Conservation (phyloP, 2,329 filamentous ascomycete genomes). For the Pseudogymnoascus sp. region DNA sequence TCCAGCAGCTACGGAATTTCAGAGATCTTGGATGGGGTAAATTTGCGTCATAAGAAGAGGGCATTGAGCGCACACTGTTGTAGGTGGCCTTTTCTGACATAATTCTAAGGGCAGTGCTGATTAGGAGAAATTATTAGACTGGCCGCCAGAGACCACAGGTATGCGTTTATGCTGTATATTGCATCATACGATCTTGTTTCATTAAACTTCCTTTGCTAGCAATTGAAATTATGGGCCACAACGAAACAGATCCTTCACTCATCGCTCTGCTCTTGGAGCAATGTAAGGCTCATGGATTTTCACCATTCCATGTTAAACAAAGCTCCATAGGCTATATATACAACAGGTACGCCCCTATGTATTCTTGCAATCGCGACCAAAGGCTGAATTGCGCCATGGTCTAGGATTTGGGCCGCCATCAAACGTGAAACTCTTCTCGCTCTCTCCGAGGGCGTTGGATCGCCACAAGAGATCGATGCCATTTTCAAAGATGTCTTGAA, state of each 20-base stretch:
- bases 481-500: conserved; percentile 34
- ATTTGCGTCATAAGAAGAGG: conserved; percentile 28
- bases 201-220: conserved; percentile 12
- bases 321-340: conserved; percentile 34
- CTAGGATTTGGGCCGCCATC: conserved; percentile 34
- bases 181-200: not conserved
- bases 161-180: not conserved
- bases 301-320: conserved; percentile 31
- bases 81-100: conserved; percentile 20
- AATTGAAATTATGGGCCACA: conserved; percentile 33
- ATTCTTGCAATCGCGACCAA: not conserved
- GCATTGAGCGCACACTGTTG: conserved; percentile 38
- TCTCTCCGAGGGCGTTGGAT: conserved; percentile 29
- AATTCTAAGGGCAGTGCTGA: not conserved
- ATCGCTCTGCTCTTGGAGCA: conserved; percentile 27
- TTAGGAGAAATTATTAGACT: conserved; percentile 23
- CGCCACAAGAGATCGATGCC: conserved; percentile 31
- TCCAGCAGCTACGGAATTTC: conserved; percentile 39
- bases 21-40: conserved; percentile 34
- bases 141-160: conserved; percentile 30
- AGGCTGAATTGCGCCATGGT: not conserved
- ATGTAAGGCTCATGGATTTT: conserved; percentile 30
- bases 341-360: conserved; percentile 26
- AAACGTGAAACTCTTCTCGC: conserved; percentile 33
- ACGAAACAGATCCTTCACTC: conserved; percentile 25